These are phyloP conservation scores for Copromyces sp. DNA, from an alignment of 495 filamentous ascomycete genomes.

Conservation along the genomic window DNA sequence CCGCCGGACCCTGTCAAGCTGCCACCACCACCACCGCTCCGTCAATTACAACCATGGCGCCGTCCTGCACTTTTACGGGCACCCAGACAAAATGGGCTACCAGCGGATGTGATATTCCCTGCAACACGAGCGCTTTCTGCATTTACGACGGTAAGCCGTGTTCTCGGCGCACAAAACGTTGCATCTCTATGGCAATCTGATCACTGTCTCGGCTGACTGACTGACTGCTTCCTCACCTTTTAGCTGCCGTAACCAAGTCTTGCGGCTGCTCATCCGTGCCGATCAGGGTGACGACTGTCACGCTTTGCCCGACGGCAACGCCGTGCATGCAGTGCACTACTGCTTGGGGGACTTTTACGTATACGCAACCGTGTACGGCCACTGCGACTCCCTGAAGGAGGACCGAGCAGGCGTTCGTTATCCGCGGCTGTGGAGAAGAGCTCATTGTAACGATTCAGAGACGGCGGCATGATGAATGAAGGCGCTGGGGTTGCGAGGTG, in stretches of 20 bases:
- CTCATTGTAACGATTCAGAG: not conserved
- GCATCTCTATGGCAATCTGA: not conserved
- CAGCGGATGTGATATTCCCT: slow-evolving; percentile 5
- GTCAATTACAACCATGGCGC: not conserved
- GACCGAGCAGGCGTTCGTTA: not conserved
- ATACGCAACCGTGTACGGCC: not conserved
- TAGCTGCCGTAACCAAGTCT: slow-evolving; percentile 7
- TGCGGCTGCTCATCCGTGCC: slow-evolving; percentile 13
- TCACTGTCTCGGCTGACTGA: not conserved
- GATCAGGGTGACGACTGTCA: slow-evolving; percentile 10
- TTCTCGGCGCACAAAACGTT: not conserved
- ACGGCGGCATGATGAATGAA: not conserved
- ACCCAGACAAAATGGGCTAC: slow-evolving; percentile 3
- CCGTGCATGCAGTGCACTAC: slow-evolving; percentile 9
- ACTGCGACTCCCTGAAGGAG: not conserved
- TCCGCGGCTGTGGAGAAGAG: not conserved
- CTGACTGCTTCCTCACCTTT: not conserved
- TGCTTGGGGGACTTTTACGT: slow-evolving; percentile 3
- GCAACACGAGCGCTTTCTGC: not conserved
- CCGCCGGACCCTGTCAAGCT: not conserved
- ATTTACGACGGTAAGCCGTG: slow-evolving; percentile 3
- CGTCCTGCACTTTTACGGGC: slow-evolving; percentile 5
- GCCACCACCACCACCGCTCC: not conserved
- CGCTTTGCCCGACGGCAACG: slow-evolving; percentile 12
- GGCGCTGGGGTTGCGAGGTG: not conserved